Percentiles rank a stretch among this genome's conserved stretches.
These are phyloP conservation scores for Amphibolis antarctica DNA, from an alignment of 106 monocot genomes.

Conservation along the genomic window DNA sequence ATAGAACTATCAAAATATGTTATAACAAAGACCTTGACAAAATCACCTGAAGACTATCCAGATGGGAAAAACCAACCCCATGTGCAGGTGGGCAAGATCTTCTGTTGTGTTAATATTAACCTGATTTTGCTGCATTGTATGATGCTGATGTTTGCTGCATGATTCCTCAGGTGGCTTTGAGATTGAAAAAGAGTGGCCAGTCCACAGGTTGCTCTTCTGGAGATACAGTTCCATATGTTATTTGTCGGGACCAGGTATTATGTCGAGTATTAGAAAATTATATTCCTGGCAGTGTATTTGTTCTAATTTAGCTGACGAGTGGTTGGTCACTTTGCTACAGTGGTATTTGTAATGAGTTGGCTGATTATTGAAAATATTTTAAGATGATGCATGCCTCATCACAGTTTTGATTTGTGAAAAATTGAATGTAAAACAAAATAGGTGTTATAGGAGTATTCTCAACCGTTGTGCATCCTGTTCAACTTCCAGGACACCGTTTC, in stretches of 20 bases:
- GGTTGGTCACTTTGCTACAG: too few relatives aligned
- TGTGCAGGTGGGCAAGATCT: constrained; percentile 47
- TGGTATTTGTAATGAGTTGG: too few relatives aligned
- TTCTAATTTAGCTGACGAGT: not conserved
- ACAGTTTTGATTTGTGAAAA: not conserved
- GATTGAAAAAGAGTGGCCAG: constrained; percentile 73
- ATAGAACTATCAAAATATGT: constrained; percentile 71
- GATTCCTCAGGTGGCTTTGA: constrained; percentile 59
- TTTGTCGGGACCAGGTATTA: constrained; percentile 77
- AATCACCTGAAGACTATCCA: constrained; percentile 89
- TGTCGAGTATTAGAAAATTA: not conserved
- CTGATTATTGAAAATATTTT: not conserved
- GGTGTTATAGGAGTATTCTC: not conserved
- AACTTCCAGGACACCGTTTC: constrained; percentile 26
- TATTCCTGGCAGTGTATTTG: not conserved
- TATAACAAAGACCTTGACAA: constrained; percentile 83
- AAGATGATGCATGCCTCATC: not conserved
- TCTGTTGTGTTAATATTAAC: not conserved
- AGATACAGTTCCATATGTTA: constrained; percentile 84
- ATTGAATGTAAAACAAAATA: not conserved
- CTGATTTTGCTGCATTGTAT: not conserved
- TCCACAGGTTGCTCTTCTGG: constrained; percentile 54
- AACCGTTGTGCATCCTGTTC: not conserved
- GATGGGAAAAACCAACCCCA: constrained; percentile 96
- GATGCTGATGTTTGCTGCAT: not conserved